Base-by-base conservation (phyloP, 371 early-diverging fungal species). In the Circinella minor region DNA sequence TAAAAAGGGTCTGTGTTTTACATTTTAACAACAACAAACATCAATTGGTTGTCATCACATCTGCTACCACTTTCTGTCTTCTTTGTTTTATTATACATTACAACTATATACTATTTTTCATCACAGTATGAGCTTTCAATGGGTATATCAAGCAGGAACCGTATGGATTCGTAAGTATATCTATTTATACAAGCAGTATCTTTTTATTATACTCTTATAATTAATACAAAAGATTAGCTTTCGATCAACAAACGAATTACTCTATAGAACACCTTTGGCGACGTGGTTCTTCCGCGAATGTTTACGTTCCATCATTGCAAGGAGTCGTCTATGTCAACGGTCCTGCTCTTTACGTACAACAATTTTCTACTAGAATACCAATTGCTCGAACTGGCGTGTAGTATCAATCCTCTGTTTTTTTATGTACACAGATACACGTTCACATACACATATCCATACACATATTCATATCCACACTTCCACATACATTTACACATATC, bases 241-340 rank as follows among this genome's bases (percentile, higher is more conserved):
- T 74, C 34, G 74, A 74, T 61, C 18, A 51, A 6, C 54, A 67
- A 37, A 59, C 74, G 8, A 65, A 69, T 27, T 27, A 43, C 15
- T 46, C 43, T 17, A 63, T 74, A 43, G 74, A 74, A 55, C 46
- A 57, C 2, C 13, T 74, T 3, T 74, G 74, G 74, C 66, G 70
- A 15, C 36, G 18, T 15, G 67, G 65, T 47, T 20, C 67, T 10
- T 67, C 70, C 13, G 67, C 65, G 27, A 70, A 66, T 39, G 34
- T 74, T 4, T 74, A 70, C 54, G 67, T 74, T 14, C 63, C 61
- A 3, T 74, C 74, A 18, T 66, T 74, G 47, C 70, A 70, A 15
- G 74, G 63, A 14, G n/a, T 61, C 13, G 70, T 65, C 9, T 74
- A 70, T 18, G 66, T 74, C 13, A 74, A 74, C 47, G 74, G 70